Evolutionary conservation across 768 basidiomycete genomes (phyloP), one percentile per base, ranked within the genome.

Genomic region (Tremella fuciformis): DNA sequence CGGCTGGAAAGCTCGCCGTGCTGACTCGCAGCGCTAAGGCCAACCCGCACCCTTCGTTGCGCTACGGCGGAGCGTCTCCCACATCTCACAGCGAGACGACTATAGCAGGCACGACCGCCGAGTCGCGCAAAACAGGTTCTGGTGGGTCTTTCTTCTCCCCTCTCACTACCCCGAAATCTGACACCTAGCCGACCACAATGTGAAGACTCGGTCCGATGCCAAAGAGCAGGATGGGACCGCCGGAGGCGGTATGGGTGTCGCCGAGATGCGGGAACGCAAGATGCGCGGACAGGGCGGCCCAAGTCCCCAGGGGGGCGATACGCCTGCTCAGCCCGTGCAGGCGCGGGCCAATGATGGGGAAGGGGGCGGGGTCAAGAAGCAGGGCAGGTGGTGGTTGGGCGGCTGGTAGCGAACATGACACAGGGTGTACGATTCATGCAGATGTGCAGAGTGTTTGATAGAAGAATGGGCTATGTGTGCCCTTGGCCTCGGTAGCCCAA

Each of bases 401-500:
- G 64, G 64, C 1, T 65, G 64, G 64, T 65, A 58, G 54, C 22
- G 29, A 15, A 25, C 38, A 34, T 37, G 25, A 19, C 38, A 11
- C 29, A 6, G 29, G 29, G 29, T 34, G 29, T 34, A 34, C 29
- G 29, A 34, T 34, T 34, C 29, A 34, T 34, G 29, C 29, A 34
- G 29, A 4, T 34, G 29, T 34, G 29, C 29, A 34, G 29, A 34
- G 29, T 34, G n/a, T 34, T 34, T 34, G 29, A 34, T 6, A 34
- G 11, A 6, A 11, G 29, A 34, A 34, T 34, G 11, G 4, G 11
- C 29, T 34, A 34, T 11, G 6, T 34, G 29, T 4, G 4, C 29
- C 11, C 29, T 4, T 34, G 4, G 6, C 29, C 69, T 61, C 67
- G 67, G 57, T 72, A 91, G 0, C 89, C 89, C 48, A 84, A 80